These are phyloP conservation scores for Castanospermum australe DNA, from an alignment of 306 rosid species.

Conservation along the genomic window DNA sequence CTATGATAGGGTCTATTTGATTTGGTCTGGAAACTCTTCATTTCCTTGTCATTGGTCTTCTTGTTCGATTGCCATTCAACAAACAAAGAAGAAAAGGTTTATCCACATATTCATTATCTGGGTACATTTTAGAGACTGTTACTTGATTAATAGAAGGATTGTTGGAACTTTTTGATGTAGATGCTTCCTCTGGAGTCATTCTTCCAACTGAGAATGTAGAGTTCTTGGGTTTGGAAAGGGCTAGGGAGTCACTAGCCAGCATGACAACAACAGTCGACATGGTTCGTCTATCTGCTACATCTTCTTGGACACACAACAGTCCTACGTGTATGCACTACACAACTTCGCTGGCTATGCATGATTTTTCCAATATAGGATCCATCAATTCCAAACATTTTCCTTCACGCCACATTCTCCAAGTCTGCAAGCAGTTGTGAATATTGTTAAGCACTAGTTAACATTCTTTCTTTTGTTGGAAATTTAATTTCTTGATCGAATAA, in stretches of 20 bases:
- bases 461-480: too few species aligned
- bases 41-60: background rate
- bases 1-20: background rate
- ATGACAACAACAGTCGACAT: conserved; percentile 29
- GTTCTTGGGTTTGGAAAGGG: conserved; percentile 27
- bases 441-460: background rate
- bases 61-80: background rate
- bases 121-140: background rate
- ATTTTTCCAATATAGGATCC: too few species aligned
- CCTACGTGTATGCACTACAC: too few species aligned
- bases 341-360: too few species aligned
- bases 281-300: conserved; percentile 41
- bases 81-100: background rate
- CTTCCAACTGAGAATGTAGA: conserved; percentile 18
- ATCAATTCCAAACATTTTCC: too few species aligned
- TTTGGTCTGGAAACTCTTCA: background rate
- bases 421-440: background rate
- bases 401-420: conserved; percentile 41
- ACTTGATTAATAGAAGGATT: background rate
- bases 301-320: too few species aligned
- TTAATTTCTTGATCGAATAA: background rate
- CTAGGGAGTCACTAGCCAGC: conserved; percentile 12
- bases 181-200: background rate
- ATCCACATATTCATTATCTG: background rate
- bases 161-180: background rate